phyloP scores from a whole-genome alignment of 1,139 yeast genomes.

The Magnusiomyces magnusii region DNA sequence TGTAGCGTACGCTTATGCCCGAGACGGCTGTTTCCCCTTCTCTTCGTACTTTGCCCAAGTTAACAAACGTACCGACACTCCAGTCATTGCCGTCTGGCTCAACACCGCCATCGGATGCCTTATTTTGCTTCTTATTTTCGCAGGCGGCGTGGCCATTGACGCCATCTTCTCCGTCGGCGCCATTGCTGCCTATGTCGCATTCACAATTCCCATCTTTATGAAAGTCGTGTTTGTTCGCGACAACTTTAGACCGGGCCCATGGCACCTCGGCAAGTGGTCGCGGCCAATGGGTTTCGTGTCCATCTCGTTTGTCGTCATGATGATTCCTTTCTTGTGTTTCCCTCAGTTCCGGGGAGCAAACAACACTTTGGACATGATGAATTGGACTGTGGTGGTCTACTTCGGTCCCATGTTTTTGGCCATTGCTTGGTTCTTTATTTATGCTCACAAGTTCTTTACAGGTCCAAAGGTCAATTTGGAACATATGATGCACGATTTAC shows the following conservation, averaged over 20 bases:
- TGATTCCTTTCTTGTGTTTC: constrained; percentile 64
- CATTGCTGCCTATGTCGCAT: constrained; percentile 62
- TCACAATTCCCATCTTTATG: constrained; percentile 57
- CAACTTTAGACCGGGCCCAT: constrained; percentile 58
- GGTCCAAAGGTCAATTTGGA: constrained; percentile 63
- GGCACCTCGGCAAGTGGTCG: constrained; percentile 53
- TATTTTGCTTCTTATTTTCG: constrained; percentile 52
- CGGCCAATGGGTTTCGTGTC: constrained; percentile 35
- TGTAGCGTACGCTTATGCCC: constrained; percentile 59
- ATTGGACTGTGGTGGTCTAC: constrained; percentile 64
- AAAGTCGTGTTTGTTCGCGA: constrained; percentile 47
- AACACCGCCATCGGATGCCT: constrained; percentile 53
- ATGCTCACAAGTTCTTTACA: constrained; percentile 56
- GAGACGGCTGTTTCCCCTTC: constrained; percentile 63
- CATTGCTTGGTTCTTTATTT: constrained; percentile 44
- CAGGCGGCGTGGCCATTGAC: constrained; percentile 61
- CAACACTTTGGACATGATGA: constrained; percentile 46
- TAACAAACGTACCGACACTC: constrained; percentile 50
- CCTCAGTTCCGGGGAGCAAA: constrained; percentile 47
- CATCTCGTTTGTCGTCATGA: constrained; percentile 41
- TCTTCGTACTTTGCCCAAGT: constrained; percentile 51
- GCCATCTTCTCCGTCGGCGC: constrained; percentile 77
- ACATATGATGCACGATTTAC: constrained; percentile 21
- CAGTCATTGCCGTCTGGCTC: constrained; percentile 63
- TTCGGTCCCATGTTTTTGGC: constrained; percentile 56